These are phyloP conservation scores for Talaromyces albobiverticillius DNA, from an alignment of 2,329 filamentous ascomycete genomes.

Conservation along the genomic window DNA sequence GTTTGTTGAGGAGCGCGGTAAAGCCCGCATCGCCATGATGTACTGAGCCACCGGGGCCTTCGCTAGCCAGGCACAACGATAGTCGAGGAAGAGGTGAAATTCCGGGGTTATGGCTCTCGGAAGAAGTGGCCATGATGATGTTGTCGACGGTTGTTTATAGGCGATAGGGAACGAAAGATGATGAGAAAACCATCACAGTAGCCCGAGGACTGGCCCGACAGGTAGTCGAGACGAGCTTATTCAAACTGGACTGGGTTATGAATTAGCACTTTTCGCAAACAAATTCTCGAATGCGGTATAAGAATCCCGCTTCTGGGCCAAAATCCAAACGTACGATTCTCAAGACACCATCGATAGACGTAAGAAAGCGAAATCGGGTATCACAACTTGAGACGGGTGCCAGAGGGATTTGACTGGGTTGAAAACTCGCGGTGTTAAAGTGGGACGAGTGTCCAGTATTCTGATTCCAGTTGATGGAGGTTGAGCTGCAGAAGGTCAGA, in stretches of 20 bases:
- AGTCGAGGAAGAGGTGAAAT: constrained; percentile 14
- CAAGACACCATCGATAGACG: no score
- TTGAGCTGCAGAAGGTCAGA: no score
- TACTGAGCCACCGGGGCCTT: constrained; percentile 21
- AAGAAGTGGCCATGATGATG: not conserved
- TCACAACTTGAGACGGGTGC: no score
- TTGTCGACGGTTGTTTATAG: not conserved
- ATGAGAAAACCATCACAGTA: constrained; percentile 2
- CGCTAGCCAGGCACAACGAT: constrained; percentile 27
- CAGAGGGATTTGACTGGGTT: no score
- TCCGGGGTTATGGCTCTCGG: not conserved
- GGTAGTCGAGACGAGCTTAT: not conserved
- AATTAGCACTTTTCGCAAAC: not conserved
- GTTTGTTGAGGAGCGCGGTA: constrained; percentile 22
- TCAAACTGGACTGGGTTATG: not conserved
- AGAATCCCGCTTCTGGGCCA: no score
- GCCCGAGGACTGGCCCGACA: not conserved
- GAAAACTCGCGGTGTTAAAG: no score
- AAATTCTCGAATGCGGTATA: not conserved
- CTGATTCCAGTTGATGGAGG: not conserved
- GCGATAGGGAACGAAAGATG: not conserved
- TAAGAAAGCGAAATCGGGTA: no score
- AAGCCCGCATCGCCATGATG: constrained; percentile 24
- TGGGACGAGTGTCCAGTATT: not conserved
- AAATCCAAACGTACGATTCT: no score